phyloP scores from a whole-genome alignment of 2,329 filamentous ascomycete species.

The Epichloe bromicola region DNA sequence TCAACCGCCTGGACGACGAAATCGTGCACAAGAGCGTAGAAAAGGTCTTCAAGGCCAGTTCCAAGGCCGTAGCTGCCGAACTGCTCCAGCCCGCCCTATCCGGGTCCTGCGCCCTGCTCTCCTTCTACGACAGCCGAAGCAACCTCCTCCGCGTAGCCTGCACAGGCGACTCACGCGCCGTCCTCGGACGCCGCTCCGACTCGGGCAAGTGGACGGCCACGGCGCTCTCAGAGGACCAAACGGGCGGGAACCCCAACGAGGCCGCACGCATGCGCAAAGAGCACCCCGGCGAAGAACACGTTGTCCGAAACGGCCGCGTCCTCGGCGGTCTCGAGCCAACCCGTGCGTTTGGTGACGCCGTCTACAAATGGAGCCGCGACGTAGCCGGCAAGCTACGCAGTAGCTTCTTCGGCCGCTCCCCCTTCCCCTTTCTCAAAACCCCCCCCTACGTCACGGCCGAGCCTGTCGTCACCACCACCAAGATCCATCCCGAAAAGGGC shows the following conservation, averaged over 20 bases:
- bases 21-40: constrained; percentile 89
- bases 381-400: constrained; percentile 70
- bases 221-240: constrained; percentile 84
- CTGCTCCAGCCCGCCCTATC: constrained; percentile 85
- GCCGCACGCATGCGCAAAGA: constrained; percentile 68
- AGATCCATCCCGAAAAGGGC: constrained; percentile 76
- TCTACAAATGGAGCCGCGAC: constrained; percentile 90
- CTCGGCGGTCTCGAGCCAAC: constrained; percentile 86
- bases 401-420: constrained; percentile 76
- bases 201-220: constrained; percentile 90
- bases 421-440: constrained; percentile 69
- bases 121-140: constrained; percentile 84
- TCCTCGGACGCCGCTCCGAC: constrained; percentile 64
- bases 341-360: constrained; percentile 88
- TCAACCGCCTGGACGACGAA: constrained; percentile 78
- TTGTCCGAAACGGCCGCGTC: constrained; percentile 79
- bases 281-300: constrained; percentile 80
- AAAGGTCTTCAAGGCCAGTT: constrained; percentile 79
- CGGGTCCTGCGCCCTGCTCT: constrained; percentile 91
- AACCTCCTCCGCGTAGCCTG: constrained; percentile 88
- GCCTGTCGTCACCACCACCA: constrained; percentile 84
- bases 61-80: constrained; percentile 83
- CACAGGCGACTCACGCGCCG: constrained; percentile 90
- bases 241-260: constrained; percentile 77
- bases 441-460: constrained; percentile 96